Percentiles rank a stretch among this genome's conserved stretches.
Conservation (phyloP, 306 rosid genomes). For the Castanopsis chinensis region DNA sequence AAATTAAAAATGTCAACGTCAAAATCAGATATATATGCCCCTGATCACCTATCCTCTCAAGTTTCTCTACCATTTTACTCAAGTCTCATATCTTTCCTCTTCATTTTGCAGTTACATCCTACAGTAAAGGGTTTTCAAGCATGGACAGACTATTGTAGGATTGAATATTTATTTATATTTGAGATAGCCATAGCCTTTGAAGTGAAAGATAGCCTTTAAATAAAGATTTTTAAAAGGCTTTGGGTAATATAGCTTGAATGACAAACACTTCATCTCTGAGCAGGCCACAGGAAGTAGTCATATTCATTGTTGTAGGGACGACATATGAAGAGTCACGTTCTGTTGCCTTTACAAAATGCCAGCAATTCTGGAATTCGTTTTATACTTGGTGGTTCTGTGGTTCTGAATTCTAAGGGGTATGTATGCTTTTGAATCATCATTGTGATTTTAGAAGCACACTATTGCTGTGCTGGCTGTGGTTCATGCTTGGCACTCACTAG, state of each 20-base stretch:
- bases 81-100: not conserved
- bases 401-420: conserved; percentile 89
- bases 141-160: not conserved
- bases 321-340: conserved; percentile 89
- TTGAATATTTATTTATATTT: not conserved
- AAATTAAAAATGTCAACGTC: no score
- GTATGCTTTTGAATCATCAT: conserved; percentile 4
- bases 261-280: conserved; percentile 19
- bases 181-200: not conserved
- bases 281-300: conserved; percentile 94
- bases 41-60: not conserved
- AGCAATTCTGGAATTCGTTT: conserved; percentile 77
- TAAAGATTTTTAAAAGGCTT: not conserved
- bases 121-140: not conserved
- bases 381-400: conserved; percentile 78
- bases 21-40: no score
- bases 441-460: not conserved
- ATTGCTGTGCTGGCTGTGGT: not conserved
- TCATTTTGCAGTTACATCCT: not conserved
- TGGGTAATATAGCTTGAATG: conserved; percentile 18
- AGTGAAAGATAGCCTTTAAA: not conserved
- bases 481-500: conserved; percentile 12
- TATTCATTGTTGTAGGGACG: conserved; percentile 92
- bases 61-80: not conserved
- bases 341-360: conserved; percentile 82